Conservation (phyloP, 2,329 filamentous ascomycete species). For the Phyllosticta citribraziliensis region DNA sequence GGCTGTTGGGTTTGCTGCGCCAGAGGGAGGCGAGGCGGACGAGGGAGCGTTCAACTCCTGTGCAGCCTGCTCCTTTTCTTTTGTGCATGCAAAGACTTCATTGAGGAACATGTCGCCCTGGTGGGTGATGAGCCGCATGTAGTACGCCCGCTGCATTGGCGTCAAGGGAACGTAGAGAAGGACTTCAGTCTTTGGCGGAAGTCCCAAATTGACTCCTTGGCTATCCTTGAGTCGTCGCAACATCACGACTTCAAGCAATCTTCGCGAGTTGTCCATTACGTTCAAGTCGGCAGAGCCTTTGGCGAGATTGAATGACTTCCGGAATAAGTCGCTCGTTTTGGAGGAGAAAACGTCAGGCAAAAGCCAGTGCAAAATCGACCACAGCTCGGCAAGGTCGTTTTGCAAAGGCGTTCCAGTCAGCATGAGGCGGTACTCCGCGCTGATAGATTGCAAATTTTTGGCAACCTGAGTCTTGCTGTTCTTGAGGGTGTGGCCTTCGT, state of each 20-base stretch:
- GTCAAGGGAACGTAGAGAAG: conserved; percentile 49
- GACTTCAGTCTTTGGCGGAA: conserved; percentile 49
- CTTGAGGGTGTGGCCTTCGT: conserved; percentile 99
- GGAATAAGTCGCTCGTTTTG: conserved; percentile 43
- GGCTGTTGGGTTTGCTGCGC: background rate
- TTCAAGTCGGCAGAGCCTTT: conserved; percentile 43
- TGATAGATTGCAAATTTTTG: conserved; percentile 32
- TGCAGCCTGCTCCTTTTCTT: conserved; percentile 33
- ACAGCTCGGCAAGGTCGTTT: conserved; percentile 49
- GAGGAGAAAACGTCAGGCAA: conserved; percentile 48
- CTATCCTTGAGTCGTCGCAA: conserved; percentile 49
- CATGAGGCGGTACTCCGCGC: conserved; percentile 40
- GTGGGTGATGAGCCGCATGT: conserved; percentile 46
- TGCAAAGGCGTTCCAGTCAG: conserved; percentile 49
- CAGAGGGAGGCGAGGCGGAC: background rate
- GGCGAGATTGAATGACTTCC: conserved; percentile 46
- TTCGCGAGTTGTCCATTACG: conserved; percentile 44
- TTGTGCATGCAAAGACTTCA: conserved; percentile 42
- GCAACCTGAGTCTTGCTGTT: conserved; percentile 49
- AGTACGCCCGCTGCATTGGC: conserved; percentile 50
- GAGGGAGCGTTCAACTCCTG: conserved; percentile 20
- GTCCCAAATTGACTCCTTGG: conserved; percentile 42
- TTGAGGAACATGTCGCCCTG: conserved; percentile 42
- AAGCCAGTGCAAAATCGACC: conserved; percentile 49
- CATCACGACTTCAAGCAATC: conserved; percentile 49